Evolutionary conservation across 2,329 filamentous ascomycete genomes (phyloP), one percentile per base, ranked within the genome.

Genomic region (Thermoascus crustaceus): DNA sequence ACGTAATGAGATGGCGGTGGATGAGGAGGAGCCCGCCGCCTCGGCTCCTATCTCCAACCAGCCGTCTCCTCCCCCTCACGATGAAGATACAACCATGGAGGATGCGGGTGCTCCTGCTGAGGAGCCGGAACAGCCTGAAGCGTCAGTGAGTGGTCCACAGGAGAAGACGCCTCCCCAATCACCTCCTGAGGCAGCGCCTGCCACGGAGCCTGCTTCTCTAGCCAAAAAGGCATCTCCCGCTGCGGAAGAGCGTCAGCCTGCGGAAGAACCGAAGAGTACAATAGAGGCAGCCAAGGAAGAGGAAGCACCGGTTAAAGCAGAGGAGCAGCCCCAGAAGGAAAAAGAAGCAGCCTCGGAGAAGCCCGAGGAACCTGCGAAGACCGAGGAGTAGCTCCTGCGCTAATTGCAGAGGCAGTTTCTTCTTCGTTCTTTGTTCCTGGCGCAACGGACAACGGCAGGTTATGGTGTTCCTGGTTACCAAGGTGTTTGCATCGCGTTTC

Each of bases 1-100:
- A 37, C 42, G 49, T 3, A 54, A 54, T 18, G 56, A 58, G 22
- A 48, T 55, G 42, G 43, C 39, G 7, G 33, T 52, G 4, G 58
- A 58, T 33, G 47, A 45, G 14, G 51, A 55, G 35, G 53, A 54
- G n/a, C 48, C 50, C 11, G 44, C 45, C 14, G 47, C 38, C 14
- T 54, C 57, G 29, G 48, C 50, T 11, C 47, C 55, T 16, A 50
- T 51, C 9, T 54, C 60, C 22, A 54, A 47, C 11, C 47, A 49
- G 17, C 48, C 47, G 17, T 58, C 54, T 5, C 52, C 53, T 35
- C 43, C 48, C 20, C 38, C 42, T 4, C 48, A 50, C n/a, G 58
- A 60, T 37, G 55, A 58, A 38, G 60, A 63, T 39, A 57, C 49
- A 7, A 40, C 50, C 8, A 65, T 65, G 61, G 60, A 63, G 43